Conservation (phyloP, 371 early-diverging fungal species). For the Ordospora pajunii region DNA sequence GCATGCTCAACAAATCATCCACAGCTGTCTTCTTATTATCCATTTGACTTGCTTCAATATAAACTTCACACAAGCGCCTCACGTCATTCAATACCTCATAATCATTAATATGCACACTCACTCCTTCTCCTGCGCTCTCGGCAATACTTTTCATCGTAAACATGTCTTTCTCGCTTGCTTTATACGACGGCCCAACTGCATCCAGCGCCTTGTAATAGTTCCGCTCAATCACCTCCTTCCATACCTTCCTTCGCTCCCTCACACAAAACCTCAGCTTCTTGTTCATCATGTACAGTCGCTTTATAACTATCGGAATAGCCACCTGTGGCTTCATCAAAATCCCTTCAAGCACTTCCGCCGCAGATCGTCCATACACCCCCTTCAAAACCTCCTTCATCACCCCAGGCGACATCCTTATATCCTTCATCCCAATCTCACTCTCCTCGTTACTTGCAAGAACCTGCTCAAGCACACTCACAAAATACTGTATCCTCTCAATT, state of each 20-base stretch:
- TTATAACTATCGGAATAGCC: slow-evolving; percentile 83
- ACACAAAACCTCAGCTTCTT: slow-evolving; percentile 78
- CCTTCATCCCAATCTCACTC: slow-evolving; percentile 71
- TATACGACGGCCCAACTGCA: slow-evolving; percentile 77
- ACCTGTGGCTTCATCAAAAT: slow-evolving; percentile 78
- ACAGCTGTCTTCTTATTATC: slow-evolving; percentile 15
- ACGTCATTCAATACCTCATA: slow-evolving; percentile 52
- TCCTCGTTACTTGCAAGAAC: slow-evolving; percentile 62
- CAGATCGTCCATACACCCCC: slow-evolving; percentile 49
- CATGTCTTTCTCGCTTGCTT: slow-evolving; percentile 72
- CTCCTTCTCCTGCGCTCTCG: slow-evolving; percentile 68
- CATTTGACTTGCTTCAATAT: slow-evolving; percentile 11
- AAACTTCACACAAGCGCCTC: slow-evolving; percentile 1
- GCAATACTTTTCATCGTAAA: slow-evolving; percentile 72
- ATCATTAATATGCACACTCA: slow-evolving; percentile 60
- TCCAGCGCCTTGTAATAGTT: slow-evolving; percentile 91
- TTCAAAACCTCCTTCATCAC: slow-evolving; percentile 69
- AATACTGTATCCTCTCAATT: slow-evolving; percentile 78
- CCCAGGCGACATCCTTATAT: slow-evolving; percentile 58
- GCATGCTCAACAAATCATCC: neutral
- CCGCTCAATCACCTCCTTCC: slow-evolving; percentile 80
- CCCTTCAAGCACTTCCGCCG: slow-evolving; percentile 63
- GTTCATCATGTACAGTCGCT: slow-evolving; percentile 86
- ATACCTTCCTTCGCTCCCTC: slow-evolving; percentile 80
- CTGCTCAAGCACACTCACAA: slow-evolving; percentile 78